Conservation (phyloP, 495 filamentous ascomycete species). For the Podospora pseudopauciseta region DNA sequence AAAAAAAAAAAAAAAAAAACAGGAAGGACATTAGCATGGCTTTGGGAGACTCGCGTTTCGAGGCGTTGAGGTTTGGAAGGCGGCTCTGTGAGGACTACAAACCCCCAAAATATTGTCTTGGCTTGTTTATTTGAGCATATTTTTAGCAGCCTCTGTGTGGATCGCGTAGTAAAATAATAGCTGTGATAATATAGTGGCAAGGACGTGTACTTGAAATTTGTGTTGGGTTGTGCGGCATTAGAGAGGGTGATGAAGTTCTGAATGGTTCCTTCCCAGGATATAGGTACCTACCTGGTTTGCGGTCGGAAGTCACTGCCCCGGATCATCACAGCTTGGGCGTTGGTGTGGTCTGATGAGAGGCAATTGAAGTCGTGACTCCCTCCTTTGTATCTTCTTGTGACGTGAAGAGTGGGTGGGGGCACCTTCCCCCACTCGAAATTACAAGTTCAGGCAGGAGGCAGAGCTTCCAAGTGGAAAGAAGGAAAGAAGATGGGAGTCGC, state of each 20-base stretch:
- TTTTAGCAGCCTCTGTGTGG: neutral
- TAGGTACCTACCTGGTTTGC: neutral
- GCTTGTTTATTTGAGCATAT: neutral
- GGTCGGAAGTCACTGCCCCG: neutral
- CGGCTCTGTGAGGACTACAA: neutral
- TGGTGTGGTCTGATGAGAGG: neutral
- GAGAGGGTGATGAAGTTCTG: neutral
- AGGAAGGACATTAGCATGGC: neutral
- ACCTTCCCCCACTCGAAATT: neutral
- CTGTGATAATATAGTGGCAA: neutral
- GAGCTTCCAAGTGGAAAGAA: neutral
- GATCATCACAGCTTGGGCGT: neutral
- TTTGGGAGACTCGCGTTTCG: neutral
- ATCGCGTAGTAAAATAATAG: neutral
- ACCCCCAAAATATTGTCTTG: neutral
- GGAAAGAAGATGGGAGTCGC: neutral
- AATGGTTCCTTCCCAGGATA: neutral
- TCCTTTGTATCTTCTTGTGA: neutral
- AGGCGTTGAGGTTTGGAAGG: neutral
- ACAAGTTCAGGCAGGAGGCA: neutral
- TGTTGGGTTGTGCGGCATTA: neutral
- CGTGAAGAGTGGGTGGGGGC: neutral
- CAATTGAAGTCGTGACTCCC: neutral
- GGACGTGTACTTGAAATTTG: neutral
- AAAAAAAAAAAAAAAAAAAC: neutral